A percentile compares a stretch with the other conserved stretches of the same genome.
Evolutionary conservation across 2,329 filamentous ascomycete species (phyloP).

Genomic region (Ascochyta pisi): DNA sequence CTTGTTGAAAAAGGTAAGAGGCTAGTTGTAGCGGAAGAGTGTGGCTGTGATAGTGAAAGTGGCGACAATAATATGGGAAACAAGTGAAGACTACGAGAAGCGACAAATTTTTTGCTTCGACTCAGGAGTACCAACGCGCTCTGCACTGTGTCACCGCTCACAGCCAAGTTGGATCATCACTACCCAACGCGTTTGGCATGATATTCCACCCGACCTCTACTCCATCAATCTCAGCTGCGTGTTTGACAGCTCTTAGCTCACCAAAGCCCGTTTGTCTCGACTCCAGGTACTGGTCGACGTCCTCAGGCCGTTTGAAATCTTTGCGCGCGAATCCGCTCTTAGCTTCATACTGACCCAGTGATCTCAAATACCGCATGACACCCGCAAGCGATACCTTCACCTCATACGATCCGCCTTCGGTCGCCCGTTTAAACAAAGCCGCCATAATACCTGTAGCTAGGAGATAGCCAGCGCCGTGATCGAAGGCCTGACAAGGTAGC

Average conservation of each 20-base stretch:
- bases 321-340: constrained; percentile 52
- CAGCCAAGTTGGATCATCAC: constrained; percentile 54
- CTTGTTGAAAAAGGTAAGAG: neutral
- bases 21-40: neutral
- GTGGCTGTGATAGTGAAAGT: no score
- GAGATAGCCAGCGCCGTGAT: constrained; percentile 63
- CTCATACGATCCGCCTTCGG: constrained; percentile 57
- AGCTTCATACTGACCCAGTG: constrained; percentile 59
- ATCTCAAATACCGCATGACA: constrained; percentile 63
- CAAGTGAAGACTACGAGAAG: neutral
- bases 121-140: neutral
- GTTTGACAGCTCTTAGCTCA: constrained; percentile 55
- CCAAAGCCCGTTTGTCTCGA: constrained; percentile 56
- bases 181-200: constrained; percentile 60
- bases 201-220: constrained; percentile 57
- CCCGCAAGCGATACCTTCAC: constrained; percentile 64
- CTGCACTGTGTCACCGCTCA: neutral
- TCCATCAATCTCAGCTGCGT: constrained; percentile 58
- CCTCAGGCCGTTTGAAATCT: constrained; percentile 41
- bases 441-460: constrained; percentile 61
- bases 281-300: constrained; percentile 52
- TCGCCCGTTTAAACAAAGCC: constrained; percentile 58
- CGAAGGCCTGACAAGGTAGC: constrained; percentile 63
- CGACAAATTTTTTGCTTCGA: neutral
- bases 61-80: no score